A percentile compares a stretch with the other conserved stretches of the same genome.
Evolutionary conservation across 768 basidiomycete species (phyloP).

Genomic region (Lactifluus rugatus): DNA sequence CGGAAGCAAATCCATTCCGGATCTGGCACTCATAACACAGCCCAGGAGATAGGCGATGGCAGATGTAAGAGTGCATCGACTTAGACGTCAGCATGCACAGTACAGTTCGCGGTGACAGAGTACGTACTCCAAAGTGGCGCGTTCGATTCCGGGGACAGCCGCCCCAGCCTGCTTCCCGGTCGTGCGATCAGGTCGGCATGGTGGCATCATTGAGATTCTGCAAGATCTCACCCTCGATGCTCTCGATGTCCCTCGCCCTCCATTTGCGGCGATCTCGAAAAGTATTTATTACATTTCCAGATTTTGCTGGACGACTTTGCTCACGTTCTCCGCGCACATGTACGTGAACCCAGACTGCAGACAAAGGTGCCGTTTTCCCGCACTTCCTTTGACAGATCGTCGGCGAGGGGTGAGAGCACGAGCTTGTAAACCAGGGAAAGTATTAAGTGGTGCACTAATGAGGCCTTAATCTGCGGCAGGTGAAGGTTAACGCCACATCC

Average conservation of each 20-base stretch:
- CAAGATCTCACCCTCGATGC: constrained; percentile 16
- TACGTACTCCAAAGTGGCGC: constrained; percentile 5
- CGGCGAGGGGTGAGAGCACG: not conserved
- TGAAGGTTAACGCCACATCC: constrained; percentile 18
- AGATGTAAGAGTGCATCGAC: no score
- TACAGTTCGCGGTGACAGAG: constrained; percentile 9
- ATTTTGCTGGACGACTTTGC: not conserved
- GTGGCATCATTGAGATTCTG: not conserved
- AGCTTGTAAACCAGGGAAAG: not conserved
- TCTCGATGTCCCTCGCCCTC: constrained; percentile 12
- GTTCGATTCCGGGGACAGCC: constrained; percentile 1
- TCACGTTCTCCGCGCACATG: not conserved
- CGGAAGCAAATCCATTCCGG: constrained; percentile 11
- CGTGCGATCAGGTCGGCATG: constrained; percentile 1
- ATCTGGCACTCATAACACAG: constrained; percentile 8
- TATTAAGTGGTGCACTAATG: not conserved
- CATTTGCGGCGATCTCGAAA: constrained; percentile 4
- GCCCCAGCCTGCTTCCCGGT: constrained; percentile 4
- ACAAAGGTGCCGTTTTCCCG: not conserved
- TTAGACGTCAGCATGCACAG: constrained; percentile 15
- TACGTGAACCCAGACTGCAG: not conserved
- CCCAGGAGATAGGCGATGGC: constrained; percentile 9
- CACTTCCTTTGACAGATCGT: not conserved
- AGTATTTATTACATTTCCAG: constrained; percentile 15
- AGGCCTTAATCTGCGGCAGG: constrained; percentile 6